Conservation (phyloP, 2,329 filamentous ascomycete species). For the Coccinonectria pachysandricola region DNA sequence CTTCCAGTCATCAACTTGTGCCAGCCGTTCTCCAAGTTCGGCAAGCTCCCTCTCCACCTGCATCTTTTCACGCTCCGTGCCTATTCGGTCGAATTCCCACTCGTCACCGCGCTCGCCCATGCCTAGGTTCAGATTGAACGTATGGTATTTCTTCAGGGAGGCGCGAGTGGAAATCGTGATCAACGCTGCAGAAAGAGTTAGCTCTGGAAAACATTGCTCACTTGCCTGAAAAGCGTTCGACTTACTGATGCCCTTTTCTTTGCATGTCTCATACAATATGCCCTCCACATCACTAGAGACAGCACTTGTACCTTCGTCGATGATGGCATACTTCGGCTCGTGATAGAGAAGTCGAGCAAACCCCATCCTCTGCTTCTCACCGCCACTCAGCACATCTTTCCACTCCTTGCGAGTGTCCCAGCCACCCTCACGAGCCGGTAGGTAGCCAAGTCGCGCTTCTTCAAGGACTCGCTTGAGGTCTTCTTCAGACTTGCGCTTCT, state of each 20-base stretch:
- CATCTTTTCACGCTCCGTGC: conserved; percentile 85
- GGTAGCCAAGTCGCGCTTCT: conserved; percentile 75
- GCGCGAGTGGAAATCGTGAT: conserved; percentile 94
- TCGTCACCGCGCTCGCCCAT: conserved; percentile 70
- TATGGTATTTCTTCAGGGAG: conserved; percentile 92
- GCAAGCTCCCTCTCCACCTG: conserved; percentile 84
- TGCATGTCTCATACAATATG: conserved; percentile 82
- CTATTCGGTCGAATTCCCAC: conserved; percentile 91
- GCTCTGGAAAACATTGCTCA: not conserved
- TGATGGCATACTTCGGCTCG: conserved; percentile 85
- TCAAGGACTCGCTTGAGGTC: conserved; percentile 73
- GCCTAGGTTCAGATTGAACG: conserved; percentile 78
- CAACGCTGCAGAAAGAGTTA: conserved; percentile 43
- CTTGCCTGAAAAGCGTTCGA: conserved; percentile 17
- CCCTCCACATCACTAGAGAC: conserved; percentile 94
- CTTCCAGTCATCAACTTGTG: conserved; percentile 79
- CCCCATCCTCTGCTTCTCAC: conserved; percentile 92
- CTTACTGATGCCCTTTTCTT: conserved; percentile 86
- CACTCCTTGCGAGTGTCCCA: conserved; percentile 97
- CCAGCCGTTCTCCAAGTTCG: conserved; percentile 69
- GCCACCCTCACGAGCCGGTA: conserved; percentile 84
- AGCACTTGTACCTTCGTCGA: conserved; percentile 92
- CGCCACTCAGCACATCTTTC: conserved; percentile 96
- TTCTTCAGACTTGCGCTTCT: conserved; percentile 64
- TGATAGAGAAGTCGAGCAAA: conserved; percentile 89